Conservation (phyloP, 179 eudicot genomes). For the Spergularia azorica region DNA sequence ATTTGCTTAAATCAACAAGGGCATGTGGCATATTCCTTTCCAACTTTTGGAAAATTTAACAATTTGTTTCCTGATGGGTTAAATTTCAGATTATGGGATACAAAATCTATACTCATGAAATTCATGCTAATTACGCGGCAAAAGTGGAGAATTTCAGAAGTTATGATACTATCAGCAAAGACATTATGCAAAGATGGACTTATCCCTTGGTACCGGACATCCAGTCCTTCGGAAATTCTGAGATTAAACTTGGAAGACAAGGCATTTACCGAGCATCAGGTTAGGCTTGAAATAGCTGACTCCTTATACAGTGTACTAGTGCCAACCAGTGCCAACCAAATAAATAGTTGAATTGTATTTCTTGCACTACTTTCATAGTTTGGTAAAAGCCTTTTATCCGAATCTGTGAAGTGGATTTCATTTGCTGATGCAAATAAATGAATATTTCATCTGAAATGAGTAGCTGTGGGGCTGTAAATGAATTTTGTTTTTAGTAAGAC, state of each 20-base stretch:
- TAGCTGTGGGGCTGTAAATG: too few relatives aligned
- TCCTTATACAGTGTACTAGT: neutral
- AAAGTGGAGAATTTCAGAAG: slow-evolving; percentile 88
- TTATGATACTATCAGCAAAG: slow-evolving; percentile 92
- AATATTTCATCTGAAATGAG: too few relatives aligned
- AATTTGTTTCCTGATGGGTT: slow-evolving; percentile 13
- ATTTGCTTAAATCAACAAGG: neutral
- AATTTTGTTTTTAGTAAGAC: too few relatives aligned
- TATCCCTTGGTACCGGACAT: slow-evolving; percentile 94
- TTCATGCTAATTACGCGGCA: slow-evolving; percentile 88
- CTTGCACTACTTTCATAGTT: neutral
- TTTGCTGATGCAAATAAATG: too few relatives aligned
- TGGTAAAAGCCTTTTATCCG: neutral
- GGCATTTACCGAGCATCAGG: slow-evolving; percentile 87
- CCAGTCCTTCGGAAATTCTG: slow-evolving; percentile 58
- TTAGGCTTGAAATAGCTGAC: slow-evolving; percentile 31
- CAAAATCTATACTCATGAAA: slow-evolving; percentile 92
- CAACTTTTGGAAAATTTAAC: neutral
- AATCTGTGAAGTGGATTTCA: neutral
- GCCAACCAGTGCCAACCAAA: neutral
- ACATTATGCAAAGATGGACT: slow-evolving; percentile 96
- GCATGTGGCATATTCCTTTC: neutral
- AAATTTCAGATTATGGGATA: slow-evolving; percentile 87
- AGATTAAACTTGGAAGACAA: slow-evolving; percentile 72
- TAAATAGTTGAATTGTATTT: neutral